A percentile compares a stretch with the other conserved stretches of the same genome.
phyloP scores from a whole-genome alignment of 140 eudicot genomes.

The Senecio squalidus region DNA sequence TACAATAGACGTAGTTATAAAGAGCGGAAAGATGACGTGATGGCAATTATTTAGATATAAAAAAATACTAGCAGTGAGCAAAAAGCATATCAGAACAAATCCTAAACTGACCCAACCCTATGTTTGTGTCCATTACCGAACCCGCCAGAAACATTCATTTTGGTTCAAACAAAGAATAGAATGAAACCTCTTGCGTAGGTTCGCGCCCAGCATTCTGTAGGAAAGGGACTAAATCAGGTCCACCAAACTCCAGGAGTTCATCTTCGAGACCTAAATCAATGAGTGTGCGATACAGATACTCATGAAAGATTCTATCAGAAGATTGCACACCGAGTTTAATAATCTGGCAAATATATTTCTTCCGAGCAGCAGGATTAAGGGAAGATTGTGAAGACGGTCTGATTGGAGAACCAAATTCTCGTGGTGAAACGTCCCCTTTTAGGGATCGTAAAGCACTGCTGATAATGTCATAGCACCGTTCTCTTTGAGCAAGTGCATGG shows the following conservation, averaged over 20 bases:
- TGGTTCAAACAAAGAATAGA: background rate
- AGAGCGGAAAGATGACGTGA: too few species aligned
- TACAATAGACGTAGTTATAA: too few species aligned
- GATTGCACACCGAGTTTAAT: conserved; percentile 97
- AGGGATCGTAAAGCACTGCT: conserved; percentile 67
- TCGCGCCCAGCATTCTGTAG: conserved; percentile 80
- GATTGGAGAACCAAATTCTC: conserved; percentile 80
- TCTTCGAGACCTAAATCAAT: conserved; percentile 87
- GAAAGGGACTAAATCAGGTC: conserved; percentile 88
- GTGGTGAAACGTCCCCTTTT: conserved; percentile 60
- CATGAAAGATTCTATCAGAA: conserved; percentile 79
- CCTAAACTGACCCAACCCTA: background rate
- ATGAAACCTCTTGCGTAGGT: conserved; percentile 57
- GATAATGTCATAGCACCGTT: conserved; percentile 85
- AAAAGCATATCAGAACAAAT: too few species aligned
- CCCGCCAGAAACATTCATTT: background rate
- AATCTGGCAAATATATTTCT: conserved; percentile 84
- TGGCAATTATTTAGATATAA: too few species aligned
- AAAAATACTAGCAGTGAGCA: background rate
- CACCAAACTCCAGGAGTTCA: conserved; percentile 91
- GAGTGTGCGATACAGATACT: conserved; percentile 69
- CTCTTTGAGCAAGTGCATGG: conserved; percentile 82
- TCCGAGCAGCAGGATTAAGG: conserved; percentile 74
- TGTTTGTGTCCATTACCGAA: background rate
- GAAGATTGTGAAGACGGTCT: conserved; percentile 62